phyloP scores from a whole-genome alignment of 148 eudicot genomes.

The Rhododendron ovatum region DNA sequence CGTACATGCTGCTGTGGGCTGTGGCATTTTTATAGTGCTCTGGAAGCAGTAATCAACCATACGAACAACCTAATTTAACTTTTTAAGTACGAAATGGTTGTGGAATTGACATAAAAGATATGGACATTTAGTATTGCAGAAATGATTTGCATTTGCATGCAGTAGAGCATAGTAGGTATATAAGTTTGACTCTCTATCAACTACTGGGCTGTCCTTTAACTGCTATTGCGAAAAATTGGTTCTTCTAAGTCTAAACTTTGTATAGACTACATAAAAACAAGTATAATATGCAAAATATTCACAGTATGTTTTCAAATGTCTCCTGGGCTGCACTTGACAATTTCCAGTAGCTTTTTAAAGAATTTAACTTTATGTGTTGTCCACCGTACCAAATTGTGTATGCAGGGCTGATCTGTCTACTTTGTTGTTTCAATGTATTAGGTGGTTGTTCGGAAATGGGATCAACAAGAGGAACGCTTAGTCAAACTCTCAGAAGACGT shows the following conservation, averaged over 20 bases:
- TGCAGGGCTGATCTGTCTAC: constrained; percentile 10
- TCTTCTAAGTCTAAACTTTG: background rate
- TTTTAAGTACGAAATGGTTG: background rate
- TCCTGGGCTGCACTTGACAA: background rate
- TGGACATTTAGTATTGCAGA: background rate
- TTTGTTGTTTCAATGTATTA: constrained; percentile 23
- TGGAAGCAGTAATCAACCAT: background rate
- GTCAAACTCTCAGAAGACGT: constrained; percentile 73
- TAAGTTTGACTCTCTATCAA: background rate
- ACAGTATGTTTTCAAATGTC: background rate
- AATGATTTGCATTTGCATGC: background rate
- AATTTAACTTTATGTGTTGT: background rate
- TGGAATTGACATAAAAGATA: background rate
- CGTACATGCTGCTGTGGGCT: background rate
- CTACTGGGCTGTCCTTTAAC: background rate
- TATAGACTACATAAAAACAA: background rate
- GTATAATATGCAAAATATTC: background rate
- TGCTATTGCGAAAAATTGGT: background rate
- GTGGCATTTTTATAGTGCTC: background rate
- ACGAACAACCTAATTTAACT: background rate
- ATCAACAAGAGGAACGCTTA: constrained; percentile 62
- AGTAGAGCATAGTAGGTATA: background rate
- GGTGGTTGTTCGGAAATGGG: constrained; percentile 87
- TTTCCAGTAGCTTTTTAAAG: background rate
- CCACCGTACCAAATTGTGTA: background rate